Conservation (phyloP, 495 filamentous ascomycete genomes). For the Aspergillus asperescens region DNA sequence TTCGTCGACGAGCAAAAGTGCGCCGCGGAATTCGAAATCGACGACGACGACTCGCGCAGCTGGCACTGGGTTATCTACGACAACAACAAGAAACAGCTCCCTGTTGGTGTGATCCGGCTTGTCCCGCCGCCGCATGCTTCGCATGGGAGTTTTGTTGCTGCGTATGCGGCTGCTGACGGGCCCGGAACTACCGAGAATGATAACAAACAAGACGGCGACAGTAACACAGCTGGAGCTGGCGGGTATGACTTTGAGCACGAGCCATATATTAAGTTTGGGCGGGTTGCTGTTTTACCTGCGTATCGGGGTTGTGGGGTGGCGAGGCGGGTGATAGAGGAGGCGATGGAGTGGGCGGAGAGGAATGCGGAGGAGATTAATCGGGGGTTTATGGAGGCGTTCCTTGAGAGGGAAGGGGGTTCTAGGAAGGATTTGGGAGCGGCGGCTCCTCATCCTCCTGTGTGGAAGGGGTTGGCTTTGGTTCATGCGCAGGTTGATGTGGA, state of each 20-base stretch:
- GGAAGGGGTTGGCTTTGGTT: slow-evolving; percentile 65
- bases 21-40: slow-evolving; percentile 63
- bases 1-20: slow-evolving; percentile 73
- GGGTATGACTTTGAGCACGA: slow-evolving; percentile 44
- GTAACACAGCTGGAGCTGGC: not conserved
- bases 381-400: slow-evolving; percentile 27
- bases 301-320: slow-evolving; percentile 14
- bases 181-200: too few relatives aligned
- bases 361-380: slow-evolving; percentile 47
- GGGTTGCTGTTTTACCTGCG: slow-evolving; percentile 8
- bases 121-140: slow-evolving; percentile 53
- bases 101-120: slow-evolving; percentile 67
- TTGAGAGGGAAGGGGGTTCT: slow-evolving; percentile 38
- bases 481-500: slow-evolving; percentile 67
- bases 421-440: too few relatives aligned
- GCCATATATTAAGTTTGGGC: slow-evolving; percentile 50
- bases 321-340: slow-evolving; percentile 54
- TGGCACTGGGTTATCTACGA: slow-evolving; percentile 79
- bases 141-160: not conserved
- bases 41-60: slow-evolving; percentile 68
- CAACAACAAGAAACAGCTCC: not conserved
- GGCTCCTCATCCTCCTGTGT: too few relatives aligned
- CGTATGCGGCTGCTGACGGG: not conserved
- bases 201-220: not conserved
- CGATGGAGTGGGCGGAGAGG: slow-evolving; percentile 54